Percentiles rank a stretch among this genome's conserved stretches.
Conservation (phyloP, 139 green algal species). For the Chlamydomonas sp. region DNA sequence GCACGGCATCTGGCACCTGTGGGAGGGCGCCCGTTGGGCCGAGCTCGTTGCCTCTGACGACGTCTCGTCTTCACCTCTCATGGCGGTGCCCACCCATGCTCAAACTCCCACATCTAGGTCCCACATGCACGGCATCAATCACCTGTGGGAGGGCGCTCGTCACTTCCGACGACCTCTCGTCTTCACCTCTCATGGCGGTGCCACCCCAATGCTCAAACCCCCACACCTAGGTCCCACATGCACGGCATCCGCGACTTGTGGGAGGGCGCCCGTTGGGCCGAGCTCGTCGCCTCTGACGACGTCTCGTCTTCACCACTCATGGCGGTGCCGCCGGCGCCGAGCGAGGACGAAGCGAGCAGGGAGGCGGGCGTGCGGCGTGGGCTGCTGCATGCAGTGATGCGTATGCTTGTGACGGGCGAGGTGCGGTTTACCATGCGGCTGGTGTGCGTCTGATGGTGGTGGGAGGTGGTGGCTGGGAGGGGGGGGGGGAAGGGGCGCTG, state of each 20-base stretch:
- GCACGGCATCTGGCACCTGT: constrained; percentile 31
- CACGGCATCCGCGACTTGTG: constrained; percentile 32
- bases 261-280: constrained; percentile 21
- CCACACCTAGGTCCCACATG: too few species aligned
- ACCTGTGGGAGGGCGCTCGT: too few species aligned
- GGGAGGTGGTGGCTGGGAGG: not conserved
- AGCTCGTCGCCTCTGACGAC: constrained; percentile 11
- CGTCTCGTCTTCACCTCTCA: constrained; percentile 12
- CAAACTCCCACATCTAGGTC: too few species aligned
- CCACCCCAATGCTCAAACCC: too few species aligned
- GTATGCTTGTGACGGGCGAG: constrained; percentile 28
- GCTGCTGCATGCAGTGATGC: constrained; percentile 30
- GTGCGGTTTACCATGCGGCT: too few species aligned
- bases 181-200: too few species aligned
- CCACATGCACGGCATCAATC: too few species aligned
- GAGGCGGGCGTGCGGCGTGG: constrained; percentile 25
- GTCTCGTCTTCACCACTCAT: constrained; percentile 21
- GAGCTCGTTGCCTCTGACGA: constrained; percentile 12
- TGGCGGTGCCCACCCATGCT: too few species aligned
- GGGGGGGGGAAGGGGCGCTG: too few species aligned
- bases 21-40: constrained; percentile 23
- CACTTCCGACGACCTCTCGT: constrained; percentile 7
- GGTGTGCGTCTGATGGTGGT: not conserved
- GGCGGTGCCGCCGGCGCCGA: not conserved
- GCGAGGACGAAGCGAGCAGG: not conserved